A percentile compares a stretch with the other conserved stretches of the same genome.
These are phyloP conservation scores for Nadsonia commutata DNA, from an alignment of 1,139 yeast species.

Conservation along the genomic window DNA sequence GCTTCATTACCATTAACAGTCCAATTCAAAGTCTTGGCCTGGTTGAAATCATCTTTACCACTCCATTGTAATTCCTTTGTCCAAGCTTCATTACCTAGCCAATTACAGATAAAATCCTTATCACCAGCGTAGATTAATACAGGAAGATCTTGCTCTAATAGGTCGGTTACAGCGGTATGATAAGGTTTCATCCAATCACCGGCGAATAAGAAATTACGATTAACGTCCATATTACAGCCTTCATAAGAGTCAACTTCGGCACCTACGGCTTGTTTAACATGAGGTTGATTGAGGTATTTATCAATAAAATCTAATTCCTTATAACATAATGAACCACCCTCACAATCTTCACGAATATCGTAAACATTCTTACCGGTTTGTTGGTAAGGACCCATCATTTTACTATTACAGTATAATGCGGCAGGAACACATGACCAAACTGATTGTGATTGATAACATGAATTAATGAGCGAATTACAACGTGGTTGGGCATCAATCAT, in stretches of 20 bases:
- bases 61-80: constrained; percentile 52
- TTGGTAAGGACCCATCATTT: constrained; percentile 36
- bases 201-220: constrained; percentile 36
- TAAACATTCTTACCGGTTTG: constrained; percentile 53
- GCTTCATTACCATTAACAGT: constrained; percentile 37
- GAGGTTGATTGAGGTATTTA: constrained; percentile 42
- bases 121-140: constrained; percentile 82
- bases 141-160: constrained; percentile 49
- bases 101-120: constrained; percentile 79
- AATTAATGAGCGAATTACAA: constrained; percentile 36
- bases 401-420: constrained; percentile 60
- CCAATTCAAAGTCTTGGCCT: constrained; percentile 25
- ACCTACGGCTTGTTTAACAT: constrained; percentile 48
- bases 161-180: constrained; percentile 43
- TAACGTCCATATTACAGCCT: constrained; percentile 45
- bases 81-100: constrained; percentile 83
- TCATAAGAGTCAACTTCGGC: constrained; percentile 38
- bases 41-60: constrained; percentile 23
- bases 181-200: constrained; percentile 58
- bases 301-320: constrained; percentile 40
- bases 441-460: constrained; percentile 48
- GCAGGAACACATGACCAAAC: constrained; percentile 40
- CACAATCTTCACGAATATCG: constrained; percentile 52
- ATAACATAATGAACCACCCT: constrained; percentile 41
- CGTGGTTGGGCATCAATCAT: constrained; percentile 41